phyloP scores from a whole-genome alignment of 1,284 basidiomycete species.

The Apiotrichum veenhuisii region DNA sequence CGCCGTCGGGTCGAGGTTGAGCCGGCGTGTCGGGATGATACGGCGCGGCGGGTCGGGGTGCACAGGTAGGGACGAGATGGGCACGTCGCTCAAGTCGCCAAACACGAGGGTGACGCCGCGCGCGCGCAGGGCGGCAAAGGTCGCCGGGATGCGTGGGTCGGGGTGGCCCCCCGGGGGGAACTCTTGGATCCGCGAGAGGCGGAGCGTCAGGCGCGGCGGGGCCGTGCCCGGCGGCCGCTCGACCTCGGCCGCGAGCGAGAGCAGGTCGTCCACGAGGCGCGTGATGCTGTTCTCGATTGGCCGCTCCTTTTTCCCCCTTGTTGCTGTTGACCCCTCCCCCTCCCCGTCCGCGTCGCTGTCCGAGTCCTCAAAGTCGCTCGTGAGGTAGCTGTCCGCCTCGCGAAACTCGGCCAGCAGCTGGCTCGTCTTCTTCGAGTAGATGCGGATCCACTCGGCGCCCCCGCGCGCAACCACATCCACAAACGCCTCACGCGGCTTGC shows the following conservation, averaged over 20 bases:
- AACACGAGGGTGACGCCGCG: constrained; percentile 59
- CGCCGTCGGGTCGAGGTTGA: constrained; percentile 76
- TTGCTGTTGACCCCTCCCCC: constrained; percentile 10
- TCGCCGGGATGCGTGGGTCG: constrained; percentile 61
- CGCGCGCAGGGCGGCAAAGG: constrained; percentile 50
- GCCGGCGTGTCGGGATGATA: constrained; percentile 50
- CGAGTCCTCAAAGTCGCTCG: constrained; percentile 33
- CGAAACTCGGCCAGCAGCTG: constrained; percentile 71
- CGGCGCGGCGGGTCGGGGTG: constrained; percentile 61
- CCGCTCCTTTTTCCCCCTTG: background rate
- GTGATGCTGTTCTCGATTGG: constrained; percentile 20
- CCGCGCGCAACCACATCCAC: constrained; percentile 73
- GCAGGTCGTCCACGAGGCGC: constrained; percentile 47
- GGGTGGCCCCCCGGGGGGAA: constrained; percentile 47
- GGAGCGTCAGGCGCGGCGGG: constrained; percentile 55
- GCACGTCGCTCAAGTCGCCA: constrained; percentile 54
- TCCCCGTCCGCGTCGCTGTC: constrained; percentile 51
- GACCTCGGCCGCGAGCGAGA: constrained; percentile 38
- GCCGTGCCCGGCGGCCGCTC: constrained; percentile 26
- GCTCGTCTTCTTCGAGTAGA: constrained; percentile 69
- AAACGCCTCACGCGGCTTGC: constrained; percentile 44
- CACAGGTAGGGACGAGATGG: constrained; percentile 53
- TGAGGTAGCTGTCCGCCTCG: constrained; percentile 74
- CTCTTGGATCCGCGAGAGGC: constrained; percentile 61
- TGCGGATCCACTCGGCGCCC: constrained; percentile 69